phyloP scores from a whole-genome alignment of 257 asterid genomes.

The Salvia miltiorrhiza region DNA sequence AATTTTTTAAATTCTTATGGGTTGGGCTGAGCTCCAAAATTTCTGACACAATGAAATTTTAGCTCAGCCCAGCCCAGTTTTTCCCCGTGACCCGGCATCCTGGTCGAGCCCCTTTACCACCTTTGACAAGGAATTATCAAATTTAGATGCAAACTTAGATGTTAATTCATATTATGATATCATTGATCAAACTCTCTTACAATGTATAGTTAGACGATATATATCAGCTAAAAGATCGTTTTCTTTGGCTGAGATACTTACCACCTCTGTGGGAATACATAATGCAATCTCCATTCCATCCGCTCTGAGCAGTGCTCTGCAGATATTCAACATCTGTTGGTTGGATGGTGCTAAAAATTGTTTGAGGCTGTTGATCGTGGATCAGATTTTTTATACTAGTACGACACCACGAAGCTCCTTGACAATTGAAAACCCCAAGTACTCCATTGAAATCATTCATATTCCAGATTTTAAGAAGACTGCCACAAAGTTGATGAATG shows the following conservation, averaged over 20 bases:
- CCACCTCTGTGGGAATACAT: conserved; percentile 63
- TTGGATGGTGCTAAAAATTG: conserved; percentile 36
- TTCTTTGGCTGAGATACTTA: conserved; percentile 15
- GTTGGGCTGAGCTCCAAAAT: neutral
- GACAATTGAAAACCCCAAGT: conserved; percentile 68
- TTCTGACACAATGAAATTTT: neutral
- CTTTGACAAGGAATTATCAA: neutral
- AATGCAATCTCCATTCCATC: conserved; percentile 59
- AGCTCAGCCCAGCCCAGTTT: neutral
- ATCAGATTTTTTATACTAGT: conserved; percentile 44
- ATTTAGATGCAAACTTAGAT: neutral
- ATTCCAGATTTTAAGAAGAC: conserved; percentile 76
- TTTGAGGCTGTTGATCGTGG: conserved; percentile 54
- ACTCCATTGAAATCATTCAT: conserved; percentile 61
- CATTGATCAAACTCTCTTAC: neutral
- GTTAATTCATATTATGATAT: neutral
- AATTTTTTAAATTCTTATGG: neutral
- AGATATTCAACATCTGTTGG: conserved; percentile 58
- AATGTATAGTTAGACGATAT: neutral
- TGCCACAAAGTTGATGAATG: conserved; percentile 20
- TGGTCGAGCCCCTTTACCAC: neutral
- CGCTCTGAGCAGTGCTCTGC: conserved; percentile 44
- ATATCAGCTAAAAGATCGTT: neutral
- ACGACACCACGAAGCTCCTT: conserved; percentile 74
- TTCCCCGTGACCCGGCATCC: neutral